Evolutionary conservation across 208 protist genomes (phyloP).

Genomic region (Novymonas esmeraldas): DNA sequence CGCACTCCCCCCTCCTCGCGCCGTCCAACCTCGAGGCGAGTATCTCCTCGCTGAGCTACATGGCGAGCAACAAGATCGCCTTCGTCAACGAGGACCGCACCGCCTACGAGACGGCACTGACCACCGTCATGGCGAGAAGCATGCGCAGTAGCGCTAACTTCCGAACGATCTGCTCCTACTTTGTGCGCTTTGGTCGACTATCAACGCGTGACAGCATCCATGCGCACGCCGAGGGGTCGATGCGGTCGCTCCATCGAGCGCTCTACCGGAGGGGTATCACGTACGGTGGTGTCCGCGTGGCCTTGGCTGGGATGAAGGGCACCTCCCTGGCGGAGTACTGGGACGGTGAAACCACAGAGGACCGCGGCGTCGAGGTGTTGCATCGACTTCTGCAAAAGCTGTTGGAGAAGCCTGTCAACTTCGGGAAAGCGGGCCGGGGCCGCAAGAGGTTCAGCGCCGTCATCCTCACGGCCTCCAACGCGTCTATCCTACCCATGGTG

Average conservation of each 20-base stretch:
- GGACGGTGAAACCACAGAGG: neutral
- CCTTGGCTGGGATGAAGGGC: neutral
- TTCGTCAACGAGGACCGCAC: slow-evolving; percentile 36
- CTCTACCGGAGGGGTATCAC: neutral
- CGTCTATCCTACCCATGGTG: slow-evolving; percentile 16
- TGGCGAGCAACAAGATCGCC: slow-evolving; percentile 46
- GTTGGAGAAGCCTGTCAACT: slow-evolving; percentile 1
- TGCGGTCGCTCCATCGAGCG: slow-evolving; percentile 5
- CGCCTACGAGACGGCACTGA: neutral
- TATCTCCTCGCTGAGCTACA: slow-evolving; percentile 7
- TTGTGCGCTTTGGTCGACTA: slow-evolving; percentile 66
- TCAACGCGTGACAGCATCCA: slow-evolving; percentile 58
- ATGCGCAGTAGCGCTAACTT: too few species aligned
- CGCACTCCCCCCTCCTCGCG: slow-evolving; percentile 29
- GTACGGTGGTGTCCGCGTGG: slow-evolving; percentile 1
- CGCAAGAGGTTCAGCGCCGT: neutral
- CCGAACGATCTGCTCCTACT: too few species aligned
- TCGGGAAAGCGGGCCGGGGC: neutral
- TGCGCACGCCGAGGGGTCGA: slow-evolving; percentile 9
- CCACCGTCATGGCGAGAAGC: neutral
- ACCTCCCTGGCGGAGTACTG: neutral
- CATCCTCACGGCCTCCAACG: neutral
- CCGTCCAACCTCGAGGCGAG: slow-evolving; percentile 23
- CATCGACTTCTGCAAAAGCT: slow-evolving; percentile 6
- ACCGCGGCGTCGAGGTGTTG: slow-evolving; percentile 3